phyloP scores from a whole-genome alignment of 345 rosid genomes.

The Iberis pinnata region DNA sequence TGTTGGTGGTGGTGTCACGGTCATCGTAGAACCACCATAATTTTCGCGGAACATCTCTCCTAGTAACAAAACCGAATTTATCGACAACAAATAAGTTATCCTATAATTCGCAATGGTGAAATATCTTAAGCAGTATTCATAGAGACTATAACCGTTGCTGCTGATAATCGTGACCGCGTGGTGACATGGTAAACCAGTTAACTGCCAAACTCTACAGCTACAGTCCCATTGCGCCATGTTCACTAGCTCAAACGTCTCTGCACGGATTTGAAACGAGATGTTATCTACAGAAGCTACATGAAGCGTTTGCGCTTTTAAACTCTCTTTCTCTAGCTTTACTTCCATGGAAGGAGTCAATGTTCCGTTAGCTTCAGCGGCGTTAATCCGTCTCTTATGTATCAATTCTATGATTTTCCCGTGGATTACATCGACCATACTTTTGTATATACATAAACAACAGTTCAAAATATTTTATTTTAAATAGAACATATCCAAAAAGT shows the following conservation, averaged over 20 bases:
- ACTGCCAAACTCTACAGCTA: constrained; percentile 82
- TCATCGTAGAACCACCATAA: constrained; percentile 45
- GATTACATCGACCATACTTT: constrained; percentile 83
- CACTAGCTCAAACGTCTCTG: constrained; percentile 59
- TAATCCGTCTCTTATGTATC: constrained; percentile 42
- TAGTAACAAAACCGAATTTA: constrained; percentile 52
- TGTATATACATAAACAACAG: too few species aligned
- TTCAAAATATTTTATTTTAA: too few species aligned
- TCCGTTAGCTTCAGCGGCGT: constrained; percentile 50
- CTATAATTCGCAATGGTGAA: constrained; percentile 64
- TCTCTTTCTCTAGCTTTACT: constrained; percentile 64
- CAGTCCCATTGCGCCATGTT: constrained; percentile 72
- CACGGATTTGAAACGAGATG: constrained; percentile 71
- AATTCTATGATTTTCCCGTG: constrained; percentile 65
- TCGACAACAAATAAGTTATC: constrained; percentile 55
- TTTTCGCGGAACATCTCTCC: constrained; percentile 38
- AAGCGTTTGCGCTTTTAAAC: constrained; percentile 35
- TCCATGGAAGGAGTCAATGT: constrained; percentile 76
- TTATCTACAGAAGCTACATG: constrained; percentile 56
- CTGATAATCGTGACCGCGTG: constrained; percentile 65
- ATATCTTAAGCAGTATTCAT: constrained; percentile 67
- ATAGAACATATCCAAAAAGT: too few species aligned
- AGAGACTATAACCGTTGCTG: constrained; percentile 47
- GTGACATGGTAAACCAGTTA: constrained; percentile 74
- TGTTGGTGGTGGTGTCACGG: constrained; percentile 79